Conservation (phyloP, 306 rosid genomes). For the Begonia loranthoides region DNA sequence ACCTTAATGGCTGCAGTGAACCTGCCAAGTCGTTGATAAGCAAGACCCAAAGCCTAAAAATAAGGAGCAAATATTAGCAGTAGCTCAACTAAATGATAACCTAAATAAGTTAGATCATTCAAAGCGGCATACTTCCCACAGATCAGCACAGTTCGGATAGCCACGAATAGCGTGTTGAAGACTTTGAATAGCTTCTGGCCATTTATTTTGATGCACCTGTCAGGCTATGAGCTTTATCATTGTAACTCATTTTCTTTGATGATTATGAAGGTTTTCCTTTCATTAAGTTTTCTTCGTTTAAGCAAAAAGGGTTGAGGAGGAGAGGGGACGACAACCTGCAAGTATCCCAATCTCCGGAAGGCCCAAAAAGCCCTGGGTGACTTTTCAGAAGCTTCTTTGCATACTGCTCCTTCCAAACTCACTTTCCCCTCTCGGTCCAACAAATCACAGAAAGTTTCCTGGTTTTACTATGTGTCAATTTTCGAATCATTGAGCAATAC, state of each 20-base stretch:
- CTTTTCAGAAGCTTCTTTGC: conserved; percentile 53
- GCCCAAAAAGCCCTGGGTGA: conserved; percentile 95
- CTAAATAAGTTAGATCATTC: not conserved
- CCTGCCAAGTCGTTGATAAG: conserved; percentile 84
- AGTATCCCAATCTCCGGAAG: conserved; percentile 72
- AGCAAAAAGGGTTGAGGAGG: conserved; percentile 1
- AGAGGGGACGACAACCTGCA: conserved; percentile 31
- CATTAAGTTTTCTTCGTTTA: too few relatives aligned
- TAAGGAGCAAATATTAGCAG: not conserved
- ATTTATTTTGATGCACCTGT: conserved; percentile 48
- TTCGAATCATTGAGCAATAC: not conserved
- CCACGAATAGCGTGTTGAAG: conserved; percentile 93
- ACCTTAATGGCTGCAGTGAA: conserved; percentile 91
- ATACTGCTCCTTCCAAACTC: conserved; percentile 50
- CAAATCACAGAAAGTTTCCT: conserved; percentile 68
- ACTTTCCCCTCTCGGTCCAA: conserved; percentile 60
- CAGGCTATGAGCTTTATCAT: not conserved
- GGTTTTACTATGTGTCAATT: not conserved
- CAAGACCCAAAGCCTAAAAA: conserved; percentile 76
- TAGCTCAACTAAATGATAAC: conserved; percentile 4
- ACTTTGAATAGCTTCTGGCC: conserved; percentile 71
- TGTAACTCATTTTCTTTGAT: not conserved
- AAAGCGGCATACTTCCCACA: conserved; percentile 66
- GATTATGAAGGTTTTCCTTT: not conserved
- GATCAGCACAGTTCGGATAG: conserved; percentile 53